These are phyloP conservation scores for Ettlia oleoabundans DNA, from an alignment of 139 green algal species.

Conservation along the genomic window DNA sequence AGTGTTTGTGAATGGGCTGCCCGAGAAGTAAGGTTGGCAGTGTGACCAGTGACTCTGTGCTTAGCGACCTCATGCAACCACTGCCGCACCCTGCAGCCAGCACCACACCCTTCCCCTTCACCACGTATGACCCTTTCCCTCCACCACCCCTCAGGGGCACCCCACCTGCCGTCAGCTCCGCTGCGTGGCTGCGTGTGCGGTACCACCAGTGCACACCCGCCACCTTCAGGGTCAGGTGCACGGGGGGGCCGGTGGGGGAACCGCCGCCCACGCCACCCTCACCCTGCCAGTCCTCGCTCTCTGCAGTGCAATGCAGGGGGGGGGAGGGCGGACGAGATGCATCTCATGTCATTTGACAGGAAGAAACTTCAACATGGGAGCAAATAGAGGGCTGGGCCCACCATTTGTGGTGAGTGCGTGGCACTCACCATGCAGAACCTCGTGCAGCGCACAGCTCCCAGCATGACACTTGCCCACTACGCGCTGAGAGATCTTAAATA, in stretches of 20 bases:
- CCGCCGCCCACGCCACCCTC: background rate
- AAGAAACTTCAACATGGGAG: too few species aligned
- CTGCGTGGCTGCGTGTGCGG: constrained; percentile 83
- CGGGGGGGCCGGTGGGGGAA: background rate
- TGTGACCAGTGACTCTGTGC: too few species aligned
- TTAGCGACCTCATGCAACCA: background rate
- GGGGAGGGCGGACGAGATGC: background rate
- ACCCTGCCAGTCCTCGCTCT: constrained; percentile 25
- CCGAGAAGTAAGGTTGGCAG: too few species aligned
- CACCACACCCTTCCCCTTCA: background rate
- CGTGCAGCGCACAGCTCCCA: too few species aligned
- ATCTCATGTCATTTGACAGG: too few species aligned
- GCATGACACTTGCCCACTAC: too few species aligned
- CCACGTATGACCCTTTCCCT: background rate
- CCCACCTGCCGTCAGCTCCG: constrained; percentile 88
- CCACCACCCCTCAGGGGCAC: too few species aligned
- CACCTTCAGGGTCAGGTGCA: constrained; percentile 57
- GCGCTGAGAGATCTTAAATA: too few species aligned
- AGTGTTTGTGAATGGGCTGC: too few species aligned
- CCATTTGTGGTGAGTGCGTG: too few species aligned
- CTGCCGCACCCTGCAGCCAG: background rate
- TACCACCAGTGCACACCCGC: constrained; percentile 95
- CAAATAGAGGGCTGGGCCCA: too few species aligned
- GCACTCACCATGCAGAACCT: too few species aligned
- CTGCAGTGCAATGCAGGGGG: background rate